Percentiles rank a stretch among this genome's conserved stretches.
phyloP scores from a whole-genome alignment of 2,329 filamentous ascomycete species.

The Stachybotrys elegans region DNA sequence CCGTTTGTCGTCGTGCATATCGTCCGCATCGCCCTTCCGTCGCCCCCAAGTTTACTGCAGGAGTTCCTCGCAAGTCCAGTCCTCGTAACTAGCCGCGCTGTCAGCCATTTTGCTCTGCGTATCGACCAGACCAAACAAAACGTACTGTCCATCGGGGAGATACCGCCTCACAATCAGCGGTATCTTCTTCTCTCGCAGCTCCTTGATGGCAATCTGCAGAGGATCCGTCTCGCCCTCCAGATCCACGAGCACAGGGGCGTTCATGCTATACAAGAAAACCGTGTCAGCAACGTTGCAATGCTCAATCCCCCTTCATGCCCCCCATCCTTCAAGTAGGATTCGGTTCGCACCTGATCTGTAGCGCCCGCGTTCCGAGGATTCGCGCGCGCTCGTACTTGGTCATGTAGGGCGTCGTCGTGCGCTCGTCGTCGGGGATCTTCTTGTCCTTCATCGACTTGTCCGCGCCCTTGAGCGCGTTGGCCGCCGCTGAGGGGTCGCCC shows the following conservation, averaged over 20 bases:
- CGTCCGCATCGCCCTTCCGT: too few species aligned
- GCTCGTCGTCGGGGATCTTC: slow-evolving; percentile 83
- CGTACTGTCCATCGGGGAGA: slow-evolving; percentile 92
- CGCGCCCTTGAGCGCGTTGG: slow-evolving; percentile 46
- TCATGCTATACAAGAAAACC: slow-evolving; percentile 61
- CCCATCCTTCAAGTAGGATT: too few species aligned
- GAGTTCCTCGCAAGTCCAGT: slow-evolving; percentile 98
- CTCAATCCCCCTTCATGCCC: slow-evolving; percentile 10
- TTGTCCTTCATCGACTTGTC: slow-evolving; percentile 66
- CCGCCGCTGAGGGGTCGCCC: slow-evolving; percentile 57
- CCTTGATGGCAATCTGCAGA: slow-evolving; percentile 94
- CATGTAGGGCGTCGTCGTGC: slow-evolving; percentile 96
- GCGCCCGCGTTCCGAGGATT: slow-evolving; percentile 84
- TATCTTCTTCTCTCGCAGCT: slow-evolving; percentile 97
- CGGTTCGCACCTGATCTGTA: slow-evolving; percentile 85
- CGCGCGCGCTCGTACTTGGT: slow-evolving; percentile 97
- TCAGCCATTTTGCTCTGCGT: slow-evolving; percentile 8
- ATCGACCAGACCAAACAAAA: slow-evolving; percentile 17
- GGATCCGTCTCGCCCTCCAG: slow-evolving; percentile 97
- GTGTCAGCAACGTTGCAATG: too few species aligned
- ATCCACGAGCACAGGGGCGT: slow-evolving; percentile 93
- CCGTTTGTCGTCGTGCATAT: too few species aligned
- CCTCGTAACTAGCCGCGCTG: slow-evolving; percentile 70
- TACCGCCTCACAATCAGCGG: slow-evolving; percentile 92
- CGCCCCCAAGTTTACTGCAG: slow-evolving; percentile 60